Base-by-base conservation (phyloP, 2,329 filamentous ascomycete species). In the Dactylonectria estremocensis region DNA sequence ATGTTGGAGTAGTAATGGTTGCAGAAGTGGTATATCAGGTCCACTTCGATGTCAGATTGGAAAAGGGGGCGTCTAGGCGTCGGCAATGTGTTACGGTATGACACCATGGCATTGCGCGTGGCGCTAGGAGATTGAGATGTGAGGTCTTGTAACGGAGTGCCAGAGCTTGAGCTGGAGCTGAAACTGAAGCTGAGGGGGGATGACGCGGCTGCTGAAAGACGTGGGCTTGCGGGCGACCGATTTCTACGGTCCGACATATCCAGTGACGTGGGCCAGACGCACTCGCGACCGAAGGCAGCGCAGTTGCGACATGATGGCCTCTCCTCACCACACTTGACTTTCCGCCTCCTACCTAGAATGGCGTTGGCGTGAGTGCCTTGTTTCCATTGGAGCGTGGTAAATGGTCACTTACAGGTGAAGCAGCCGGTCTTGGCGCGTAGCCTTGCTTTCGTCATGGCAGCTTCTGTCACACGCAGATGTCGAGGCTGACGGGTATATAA, bases 301-400 rank as follows among this genome's bases (percentile, higher is more conserved):
- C 65, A 68, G 43, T 68, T 68, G 7, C 49, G 65, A 37, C 65
- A 68, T 3, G 8, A 68, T 28, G 65, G 61, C 55, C 55, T 59
- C 43, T 68, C 61, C 33, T 68, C 65, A 20, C 61, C 61, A 37
- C 65, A 68, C 18, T 68, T 68, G 16, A 68, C 65, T 28, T 55
- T 60, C 31, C 65, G 61, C 43, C 50, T 68, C 22, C 65, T 54
- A 45, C 65, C 65, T 68, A 24, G 14, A 20, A 45, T 14, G 18
- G 7, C 14, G 10, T 57, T 28, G 56, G 35, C n/a, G n/a, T n/a
- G n/a, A 28, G 7, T 28, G 24, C 24, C 24, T 28, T 7, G 24
- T 28, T 28, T 28, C 7, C 24, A 28, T 28, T 33, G 46, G 43
- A 13, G 49, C 1, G 24, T 7, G 3, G 35, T 33, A 7, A 8